Conservation (phyloP, 768 basidiomycete genomes). For the Amanita polypyramis region DNA sequence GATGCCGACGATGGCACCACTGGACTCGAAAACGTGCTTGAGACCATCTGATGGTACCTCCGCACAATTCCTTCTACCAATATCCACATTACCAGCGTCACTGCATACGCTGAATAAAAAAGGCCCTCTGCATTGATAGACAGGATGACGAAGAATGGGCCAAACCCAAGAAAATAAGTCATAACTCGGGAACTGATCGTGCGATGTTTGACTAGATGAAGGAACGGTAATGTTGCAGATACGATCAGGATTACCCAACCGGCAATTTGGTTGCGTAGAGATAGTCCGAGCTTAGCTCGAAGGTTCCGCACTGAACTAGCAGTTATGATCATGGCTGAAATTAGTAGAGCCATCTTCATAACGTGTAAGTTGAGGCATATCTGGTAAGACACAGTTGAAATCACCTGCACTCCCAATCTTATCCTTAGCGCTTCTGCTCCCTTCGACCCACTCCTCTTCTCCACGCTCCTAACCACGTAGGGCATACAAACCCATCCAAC, state of each 20-base stretch:
- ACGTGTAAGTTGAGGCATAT: background rate
- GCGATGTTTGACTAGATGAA: constrained; percentile 22
- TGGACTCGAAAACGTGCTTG: constrained; percentile 6
- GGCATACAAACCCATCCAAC: constrained; percentile 18
- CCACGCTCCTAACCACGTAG: constrained; percentile 6
- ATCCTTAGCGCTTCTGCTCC: background rate
- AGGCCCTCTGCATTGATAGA: constrained; percentile 77
- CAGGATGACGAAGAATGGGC: constrained; percentile 66
- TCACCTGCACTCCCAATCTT: constrained; percentile 7
- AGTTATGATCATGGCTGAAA: constrained; percentile 41
- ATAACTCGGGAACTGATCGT: constrained; percentile 41
- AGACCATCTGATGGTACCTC: background rate
- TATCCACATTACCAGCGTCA: constrained; percentile 57
- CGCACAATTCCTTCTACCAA: constrained; percentile 39
- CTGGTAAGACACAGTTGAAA: background rate
- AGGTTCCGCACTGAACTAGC: constrained; percentile 47
- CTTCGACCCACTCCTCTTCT: constrained; percentile 1
- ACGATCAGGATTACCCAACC: constrained; percentile 52
- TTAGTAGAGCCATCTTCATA: constrained; percentile 25
- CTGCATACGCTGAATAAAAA: constrained; percentile 65
- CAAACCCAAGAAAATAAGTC: constrained; percentile 60
- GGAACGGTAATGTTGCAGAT: constrained; percentile 48
- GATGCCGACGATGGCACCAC: constrained; percentile 6
- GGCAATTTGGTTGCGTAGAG: constrained; percentile 41
- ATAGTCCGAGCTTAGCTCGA: constrained; percentile 58